A percentile compares a stretch with the other conserved stretches of the same genome.
Evolutionary conservation across 148 eudicot genomes (phyloP).

Genomic region (Linanthus parryae): DNA sequence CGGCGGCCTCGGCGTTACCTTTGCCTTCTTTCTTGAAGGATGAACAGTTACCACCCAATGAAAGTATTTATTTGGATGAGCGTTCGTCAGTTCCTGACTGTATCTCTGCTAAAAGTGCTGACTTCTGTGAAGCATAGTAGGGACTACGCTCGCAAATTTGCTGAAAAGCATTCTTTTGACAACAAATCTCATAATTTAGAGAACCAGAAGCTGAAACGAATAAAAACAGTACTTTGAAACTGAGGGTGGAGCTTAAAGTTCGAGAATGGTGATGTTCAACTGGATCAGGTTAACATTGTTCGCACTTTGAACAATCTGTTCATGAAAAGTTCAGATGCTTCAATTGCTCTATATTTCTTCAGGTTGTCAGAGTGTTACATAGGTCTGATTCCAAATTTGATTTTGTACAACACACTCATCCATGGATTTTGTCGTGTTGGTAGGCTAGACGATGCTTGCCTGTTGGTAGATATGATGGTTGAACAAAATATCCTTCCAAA

Average conservation of each 20-base stretch:
- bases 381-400: constrained; percentile 40
- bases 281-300: constrained; percentile 19
- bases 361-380: constrained; percentile 25
- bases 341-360: constrained; percentile 35
- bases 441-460: constrained; percentile 27
- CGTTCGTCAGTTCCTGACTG: background rate
- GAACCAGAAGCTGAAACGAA: constrained; percentile 15
- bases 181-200: constrained; percentile 4
- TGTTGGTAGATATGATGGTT: constrained; percentile 29
- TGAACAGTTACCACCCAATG: constrained; percentile 10
- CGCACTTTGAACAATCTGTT: constrained; percentile 26
- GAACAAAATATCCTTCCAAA: constrained; percentile 27
- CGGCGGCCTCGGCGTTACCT: constrained; percentile 16
- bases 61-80: constrained; percentile 3
- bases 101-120: constrained; percentile 5
- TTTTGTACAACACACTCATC: constrained; percentile 41
- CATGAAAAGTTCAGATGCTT: constrained; percentile 24
- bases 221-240: constrained; percentile 22
- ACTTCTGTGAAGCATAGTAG: background rate
- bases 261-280: constrained; percentile 6
- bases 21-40: constrained; percentile 23
- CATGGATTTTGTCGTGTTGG: constrained; percentile 44
- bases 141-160: background rate
- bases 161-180: constrained; percentile 2
- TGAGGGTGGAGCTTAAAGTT: constrained; percentile 22